Base-by-base conservation (phyloP, 257 asterid genomes). In the Oldenlandia corymbosa region DNA sequence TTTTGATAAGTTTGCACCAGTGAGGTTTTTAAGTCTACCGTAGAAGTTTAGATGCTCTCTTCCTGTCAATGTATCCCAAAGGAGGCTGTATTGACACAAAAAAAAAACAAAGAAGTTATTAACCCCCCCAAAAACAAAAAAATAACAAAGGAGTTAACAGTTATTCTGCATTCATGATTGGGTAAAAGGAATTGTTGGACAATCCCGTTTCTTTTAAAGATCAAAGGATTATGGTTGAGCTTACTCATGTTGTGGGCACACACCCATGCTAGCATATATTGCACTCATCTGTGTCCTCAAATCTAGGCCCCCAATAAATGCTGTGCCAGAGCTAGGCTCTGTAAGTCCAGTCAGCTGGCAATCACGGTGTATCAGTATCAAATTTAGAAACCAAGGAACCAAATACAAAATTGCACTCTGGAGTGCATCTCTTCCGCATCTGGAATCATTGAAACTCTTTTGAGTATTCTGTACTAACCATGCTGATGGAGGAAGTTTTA, bases 201-300 rank as follows among this genome's bases (percentile, higher is more conserved):
- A 37, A 64, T 30, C 51, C 26, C 0, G 51, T 39, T 13, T 49
- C 45, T 55, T 70, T 64, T 23, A 50, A 14, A 57, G 36, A 27
- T 30, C 48, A 67, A 51, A 71, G 63, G 54, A 18, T 17, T 20
- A 42, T 34, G 39, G 3, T 56, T 56, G 7, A 43, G 18, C 81
- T 79, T 78, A 89, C 99, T 93, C 90, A 28, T 93, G 87, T 73
- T 93, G 97, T 28, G 96, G 96, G 76, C 99, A 93, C 11, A 93
- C 97, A 60, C 99, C 99, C 97, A 93, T 93, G 87, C 90, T 90
- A 63, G 88, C 76, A 74, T 85, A 84, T 73, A 93, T 93, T 71
- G 64, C 78, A 75, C 78, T 79, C 99, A 93, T 93, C 62, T 85
- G 85, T 18, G 80, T 77, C 65, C 51, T 79, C 80, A 93, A 82